phyloP scores from a whole-genome alignment of 2,329 filamentous ascomycete species.

The Anisogramma anomala region DNA sequence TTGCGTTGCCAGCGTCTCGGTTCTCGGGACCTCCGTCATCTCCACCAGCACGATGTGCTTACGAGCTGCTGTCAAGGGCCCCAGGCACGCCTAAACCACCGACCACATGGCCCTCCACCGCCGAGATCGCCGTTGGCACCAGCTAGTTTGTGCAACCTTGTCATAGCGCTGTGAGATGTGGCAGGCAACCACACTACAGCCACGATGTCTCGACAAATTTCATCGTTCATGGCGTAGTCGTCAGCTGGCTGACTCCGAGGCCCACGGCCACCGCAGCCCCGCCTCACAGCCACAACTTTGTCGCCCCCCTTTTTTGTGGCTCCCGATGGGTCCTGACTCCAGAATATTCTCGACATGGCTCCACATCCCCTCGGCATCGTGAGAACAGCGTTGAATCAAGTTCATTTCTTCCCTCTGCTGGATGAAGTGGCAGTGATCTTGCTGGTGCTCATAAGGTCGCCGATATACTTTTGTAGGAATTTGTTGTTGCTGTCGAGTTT shows the following conservation, averaged over 20 bases:
- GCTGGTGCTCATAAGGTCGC: conserved; percentile 82
- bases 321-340: neutral
- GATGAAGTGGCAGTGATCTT: conserved; percentile 51
- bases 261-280: conserved; percentile 6
- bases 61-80: conserved; percentile 9
- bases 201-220: neutral
- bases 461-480: conserved; percentile 95
- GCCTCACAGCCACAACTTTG: conserved; percentile 5
- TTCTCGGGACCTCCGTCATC: no score
- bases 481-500: conserved; percentile 96
- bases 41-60: no score
- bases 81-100: no score
- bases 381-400: no score
- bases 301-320: conserved; percentile 3
- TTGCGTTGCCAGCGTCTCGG: no score
- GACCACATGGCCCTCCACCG: conserved; percentile 2
- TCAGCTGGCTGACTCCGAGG: conserved; percentile 4
- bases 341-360: neutral
- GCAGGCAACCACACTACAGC: conserved; percentile 4
- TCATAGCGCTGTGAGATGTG: neutral
- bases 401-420: conserved; percentile 42
- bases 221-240: conserved; percentile 7
- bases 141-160: conserved; percentile 17
- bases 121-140: conserved; percentile 13
- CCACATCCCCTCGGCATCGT: neutral